phyloP scores from a whole-genome alignment of 2,329 filamentous ascomycete genomes.

The Didymella sp. region DNA sequence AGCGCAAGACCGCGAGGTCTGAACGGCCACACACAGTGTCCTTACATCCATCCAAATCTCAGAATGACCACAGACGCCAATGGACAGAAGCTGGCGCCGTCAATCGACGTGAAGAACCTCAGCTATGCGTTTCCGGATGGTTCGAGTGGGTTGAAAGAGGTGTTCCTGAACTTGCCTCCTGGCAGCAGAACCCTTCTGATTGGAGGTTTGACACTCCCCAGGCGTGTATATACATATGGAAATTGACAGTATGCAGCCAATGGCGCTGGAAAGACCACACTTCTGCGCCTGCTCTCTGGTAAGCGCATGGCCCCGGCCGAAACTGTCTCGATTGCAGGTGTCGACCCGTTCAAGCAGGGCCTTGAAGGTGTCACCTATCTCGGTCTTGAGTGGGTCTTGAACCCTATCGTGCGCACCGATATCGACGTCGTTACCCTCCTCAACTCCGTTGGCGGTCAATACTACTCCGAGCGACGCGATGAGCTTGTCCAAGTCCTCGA shows the following conservation, averaged over 20 bases:
- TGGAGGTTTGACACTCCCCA: conserved; percentile 63
- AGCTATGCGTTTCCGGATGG: conserved; percentile 91
- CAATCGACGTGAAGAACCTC: conserved; percentile 76
- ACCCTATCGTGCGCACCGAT: conserved; percentile 93
- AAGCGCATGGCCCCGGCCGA: conserved; percentile 85
- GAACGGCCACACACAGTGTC: background rate
- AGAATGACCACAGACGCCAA: conserved; percentile 33
- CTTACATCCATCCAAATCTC: background rate
- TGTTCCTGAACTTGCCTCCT: conserved; percentile 78
- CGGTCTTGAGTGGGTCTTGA: conserved; percentile 96
- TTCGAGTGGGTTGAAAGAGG: conserved; percentile 75
- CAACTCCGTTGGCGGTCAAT: conserved; percentile 82
- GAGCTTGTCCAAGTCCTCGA: conserved; percentile 88
- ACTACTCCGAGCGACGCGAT: conserved; percentile 81
- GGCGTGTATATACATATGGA: background rate
- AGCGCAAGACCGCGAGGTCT: background rate
- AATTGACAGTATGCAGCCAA: conserved; percentile 66
- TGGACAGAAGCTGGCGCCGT: conserved; percentile 54
- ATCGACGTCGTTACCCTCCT: conserved; percentile 90
- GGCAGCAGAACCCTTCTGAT: conserved; percentile 89
- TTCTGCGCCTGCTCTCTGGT: conserved; percentile 90
- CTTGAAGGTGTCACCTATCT: conserved; percentile 97
- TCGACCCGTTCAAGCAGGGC: conserved; percentile 89
- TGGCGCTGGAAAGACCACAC: conserved; percentile 95
- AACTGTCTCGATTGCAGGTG: conserved; percentile 78